Evolutionary conservation across 1,284 basidiomycete species (phyloP).

Genomic region (Heimioporus retisporus): DNA sequence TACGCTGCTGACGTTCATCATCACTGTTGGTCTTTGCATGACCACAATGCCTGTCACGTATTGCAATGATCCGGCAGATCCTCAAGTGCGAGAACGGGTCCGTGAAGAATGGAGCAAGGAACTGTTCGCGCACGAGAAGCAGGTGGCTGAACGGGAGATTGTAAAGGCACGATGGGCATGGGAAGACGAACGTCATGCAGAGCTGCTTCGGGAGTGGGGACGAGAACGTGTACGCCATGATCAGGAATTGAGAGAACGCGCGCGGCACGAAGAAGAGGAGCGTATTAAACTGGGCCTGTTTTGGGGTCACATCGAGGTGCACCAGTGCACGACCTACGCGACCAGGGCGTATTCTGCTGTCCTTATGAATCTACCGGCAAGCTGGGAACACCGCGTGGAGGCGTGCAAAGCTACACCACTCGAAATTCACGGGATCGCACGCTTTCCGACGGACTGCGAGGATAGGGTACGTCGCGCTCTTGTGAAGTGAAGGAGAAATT

Average conservation of each 20-base stretch:
- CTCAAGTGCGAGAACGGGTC: conserved; percentile 27
- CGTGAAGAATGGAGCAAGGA: conserved; percentile 33
- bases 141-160: conserved; percentile 9
- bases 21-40: conserved; percentile 19
- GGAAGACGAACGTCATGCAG: conserved; percentile 26
- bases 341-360: conserved; percentile 39
- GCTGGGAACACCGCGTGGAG: conserved; percentile 25
- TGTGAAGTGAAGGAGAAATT: background rate
- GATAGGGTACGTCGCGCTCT: conserved; percentile 25
- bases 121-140: background rate
- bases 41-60: conserved; percentile 26
- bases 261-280: conserved; percentile 33
- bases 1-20: conserved; percentile 13
- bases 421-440: conserved; percentile 34
- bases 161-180: conserved; percentile 24
- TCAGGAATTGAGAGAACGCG: conserved; percentile 20
- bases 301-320: conserved; percentile 30
- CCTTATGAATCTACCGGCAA: conserved; percentile 32
- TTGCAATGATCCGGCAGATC: conserved; percentile 32
- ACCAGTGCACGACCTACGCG: conserved; percentile 37
- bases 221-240: conserved; percentile 26
- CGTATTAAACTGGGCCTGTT: conserved; percentile 27
- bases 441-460: conserved; percentile 37
- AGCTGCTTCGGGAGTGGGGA: conserved; percentile 22
- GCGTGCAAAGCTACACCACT: conserved; percentile 35